Base-by-base conservation (phyloP, 1,284 basidiomycete genomes). In the Anthracocystis setariae region DNA sequence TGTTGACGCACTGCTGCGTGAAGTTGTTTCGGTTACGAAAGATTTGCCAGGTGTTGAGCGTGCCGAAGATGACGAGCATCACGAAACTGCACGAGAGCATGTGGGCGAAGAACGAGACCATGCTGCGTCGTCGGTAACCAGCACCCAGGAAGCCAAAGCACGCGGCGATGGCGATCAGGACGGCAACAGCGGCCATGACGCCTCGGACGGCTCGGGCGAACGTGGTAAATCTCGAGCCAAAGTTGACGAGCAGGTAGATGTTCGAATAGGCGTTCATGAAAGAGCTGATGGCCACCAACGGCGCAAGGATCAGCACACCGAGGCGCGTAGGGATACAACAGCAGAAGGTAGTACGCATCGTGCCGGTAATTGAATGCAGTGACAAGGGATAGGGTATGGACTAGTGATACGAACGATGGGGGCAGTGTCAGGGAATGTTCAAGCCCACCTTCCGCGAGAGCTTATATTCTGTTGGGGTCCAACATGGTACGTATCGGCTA, bases 251-350 rank as follows among this genome's bases (percentile, higher is more conserved):
- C 3, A 55, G 52, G 33, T 39, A 66, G 4, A 66, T 50, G 24
- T 66, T 56, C 0, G 56, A 54, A 18, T 66, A 66, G 1, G 56
- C 55, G 8, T 59, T 38, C 15, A 66, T 35, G 15, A 51, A 35
- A 2, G 63, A 46, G n/a, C 21, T 39, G 3, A 46, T 27, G 17
- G 56, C 47, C 12, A 51, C 59, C 7, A 60, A 25, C 1, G 63
- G 56, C 0, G 56, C 40, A 4, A 66, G 56, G n/a, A 66, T 29
- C 27, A 59, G 32, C 12, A 66, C 63, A 17, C 63, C 63, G 2
- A 66, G 56, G 10, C 63, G 50, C 0, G 54, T 56, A 1, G 63
- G 63, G n/a, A 66, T 60, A 29, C 63, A 66, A 29, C 63, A 66
- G 47, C 63, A 66, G 44, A 66, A 66, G 2, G 63, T 66, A 5